Conservation (phyloP, 805 yeast species). For the Blastobotrys peoriensis region DNA sequence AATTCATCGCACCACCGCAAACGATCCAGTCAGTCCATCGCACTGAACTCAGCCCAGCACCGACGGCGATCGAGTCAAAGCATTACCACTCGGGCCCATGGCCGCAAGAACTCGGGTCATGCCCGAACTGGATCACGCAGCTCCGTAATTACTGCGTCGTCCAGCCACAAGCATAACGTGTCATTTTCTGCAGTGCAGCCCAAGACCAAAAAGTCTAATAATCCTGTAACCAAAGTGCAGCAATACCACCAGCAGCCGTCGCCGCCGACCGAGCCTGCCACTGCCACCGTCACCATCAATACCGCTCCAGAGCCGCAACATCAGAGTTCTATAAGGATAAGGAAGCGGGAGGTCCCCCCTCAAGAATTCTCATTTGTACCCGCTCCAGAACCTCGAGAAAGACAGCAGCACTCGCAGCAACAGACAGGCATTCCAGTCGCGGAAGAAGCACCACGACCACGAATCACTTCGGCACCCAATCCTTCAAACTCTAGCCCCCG, state of each 20-base stretch:
- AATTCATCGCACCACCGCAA: conserved; percentile 8
- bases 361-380: background rate
- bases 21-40: conserved; percentile 5
- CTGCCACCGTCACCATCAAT: no score
- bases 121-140: conserved; percentile 18
- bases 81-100: background rate
- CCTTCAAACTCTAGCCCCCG: conserved; percentile 2
- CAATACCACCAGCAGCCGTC: conserved; percentile 8
- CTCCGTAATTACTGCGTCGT: conserved; percentile 22
- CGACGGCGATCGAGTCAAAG: conserved; percentile 5
- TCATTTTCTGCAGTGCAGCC: conserved; percentile 10
- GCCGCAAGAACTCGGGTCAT: conserved; percentile 9
- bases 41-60: conserved; percentile 1
- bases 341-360: background rate
- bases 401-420: background rate
- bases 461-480: conserved; percentile 2
- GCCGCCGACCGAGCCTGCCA: no score
- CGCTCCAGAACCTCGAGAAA: background rate
- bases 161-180: conserved; percentile 24
- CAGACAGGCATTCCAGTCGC: no score
- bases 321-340: background rate
- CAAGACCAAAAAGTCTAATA: background rate
- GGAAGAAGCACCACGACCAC: background rate
- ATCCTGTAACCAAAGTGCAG: conserved; percentile 1
- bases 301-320: background rate